Conservation (phyloP, 257 asterid genomes). For the Solanum etuberosum region DNA sequence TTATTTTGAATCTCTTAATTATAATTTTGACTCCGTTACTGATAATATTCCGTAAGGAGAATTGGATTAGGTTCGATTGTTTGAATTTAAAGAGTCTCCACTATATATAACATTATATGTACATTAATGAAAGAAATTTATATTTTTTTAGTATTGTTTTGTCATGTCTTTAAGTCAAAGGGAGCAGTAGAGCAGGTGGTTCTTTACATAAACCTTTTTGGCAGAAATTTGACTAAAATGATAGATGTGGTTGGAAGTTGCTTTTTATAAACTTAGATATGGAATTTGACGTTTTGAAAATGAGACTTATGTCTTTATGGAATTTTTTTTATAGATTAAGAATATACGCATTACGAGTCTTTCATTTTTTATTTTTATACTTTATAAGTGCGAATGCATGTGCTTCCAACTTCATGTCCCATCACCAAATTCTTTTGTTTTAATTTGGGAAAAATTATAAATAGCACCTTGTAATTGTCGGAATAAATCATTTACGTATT, state of each 20-base stretch:
- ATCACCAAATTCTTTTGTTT: not conserved
- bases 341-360: not conserved
- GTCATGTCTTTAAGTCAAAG: not conserved
- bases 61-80: not conserved
- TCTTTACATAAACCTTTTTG: not conserved
- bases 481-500: no score
- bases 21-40: no score
- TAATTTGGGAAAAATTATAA: no score
- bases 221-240: not conserved
- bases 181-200: not conserved
- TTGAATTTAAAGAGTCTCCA: not conserved
- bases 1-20: not conserved
- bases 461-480: not conserved
- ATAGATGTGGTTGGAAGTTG: not conserved
- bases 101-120: not conserved
- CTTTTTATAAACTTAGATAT: not conserved
- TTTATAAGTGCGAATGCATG: not conserved
- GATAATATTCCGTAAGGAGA: not conserved
- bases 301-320: not conserved
- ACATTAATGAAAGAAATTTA: not conserved
- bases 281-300: not conserved
- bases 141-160: not conserved
- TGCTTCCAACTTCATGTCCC: not conserved
- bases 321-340: not conserved
- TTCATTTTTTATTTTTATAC: no score